Evolutionary conservation across 306 rosid genomes (phyloP), one percentile per base, ranked within the genome.

Genomic region (Dryas drummondii): DNA sequence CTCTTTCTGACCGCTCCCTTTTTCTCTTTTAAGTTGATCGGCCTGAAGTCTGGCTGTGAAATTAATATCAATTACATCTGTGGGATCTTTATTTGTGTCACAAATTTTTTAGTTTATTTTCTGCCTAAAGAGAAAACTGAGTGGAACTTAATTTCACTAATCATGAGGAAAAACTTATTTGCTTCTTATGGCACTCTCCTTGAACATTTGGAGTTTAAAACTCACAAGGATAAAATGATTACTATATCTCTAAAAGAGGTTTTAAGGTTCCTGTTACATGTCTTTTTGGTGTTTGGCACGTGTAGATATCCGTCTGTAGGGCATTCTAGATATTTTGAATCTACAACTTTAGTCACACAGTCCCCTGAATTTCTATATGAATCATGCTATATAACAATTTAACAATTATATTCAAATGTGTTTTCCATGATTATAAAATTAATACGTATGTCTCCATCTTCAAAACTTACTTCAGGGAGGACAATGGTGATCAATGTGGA

Each of bases 401-500:
- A 60, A 41, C 46, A 73, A 52, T 72, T 14, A 47, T 17, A 54
- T 5, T 26, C 6, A 11, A 42, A 15, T 48, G 22, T 22, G 32
- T 42, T 58, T n/a, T 27, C 44, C 32, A 27, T 59, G 2, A 59
- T 59, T 27, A 27, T 59, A 32, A 41, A 32, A 50, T 26, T 10
- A 15, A 11, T 59, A 70, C 9, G 1, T 67, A 46, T 59, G 51
- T 61, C 53, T 59, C 8, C 19, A 65, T 52, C 80, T 50, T 22
- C 9, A 70, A 75, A 59, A 62, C 26, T 70, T 61, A 72, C 71
- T 56, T 60, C 82, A 94, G 99, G 99, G 83, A 92, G 97, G 86
- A 48, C 90, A 1, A 89, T 94, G 99, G 97, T 94, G 82, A 92
- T 92, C 81, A 92, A 94, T 82, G 99, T 94, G 78, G 99, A 92